phyloP scores from a whole-genome alignment of 257 asterid species.

The Nicotiana attenuata region DNA sequence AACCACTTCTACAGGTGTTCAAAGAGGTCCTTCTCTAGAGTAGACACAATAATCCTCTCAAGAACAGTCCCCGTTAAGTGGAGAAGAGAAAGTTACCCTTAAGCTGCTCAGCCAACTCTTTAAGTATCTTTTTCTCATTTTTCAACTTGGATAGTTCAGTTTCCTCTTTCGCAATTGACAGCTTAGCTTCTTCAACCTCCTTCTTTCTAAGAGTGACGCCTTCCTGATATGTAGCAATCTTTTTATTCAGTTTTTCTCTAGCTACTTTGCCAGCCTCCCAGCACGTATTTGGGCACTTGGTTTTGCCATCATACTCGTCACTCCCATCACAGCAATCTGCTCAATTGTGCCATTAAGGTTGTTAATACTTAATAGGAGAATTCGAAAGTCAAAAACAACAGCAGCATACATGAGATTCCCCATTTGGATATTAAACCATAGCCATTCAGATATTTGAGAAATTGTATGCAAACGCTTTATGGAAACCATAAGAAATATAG shows the following conservation, averaged over 20 bases:
- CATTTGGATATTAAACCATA: not conserved
- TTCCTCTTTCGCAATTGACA: constrained; percentile 60
- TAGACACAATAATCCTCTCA: not conserved
- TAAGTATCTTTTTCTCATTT: constrained; percentile 71
- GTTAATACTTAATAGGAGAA: constrained; percentile 2
- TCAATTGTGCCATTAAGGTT: constrained; percentile 16
- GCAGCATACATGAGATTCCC: not conserved
- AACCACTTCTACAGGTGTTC: not conserved
- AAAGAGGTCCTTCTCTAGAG: not conserved
- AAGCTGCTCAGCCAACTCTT: constrained; percentile 69
- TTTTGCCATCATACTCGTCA: constrained; percentile 84
- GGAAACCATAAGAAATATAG: not conserved
- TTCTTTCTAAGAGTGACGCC: constrained; percentile 61
- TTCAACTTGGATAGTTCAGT: constrained; percentile 67
- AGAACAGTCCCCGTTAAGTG: not conserved
- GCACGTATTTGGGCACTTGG: constrained; percentile 77
- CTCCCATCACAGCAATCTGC: constrained; percentile 99
- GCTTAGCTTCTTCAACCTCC: constrained; percentile 67
- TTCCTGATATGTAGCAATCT: constrained; percentile 65
- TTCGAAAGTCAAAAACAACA: not conserved
- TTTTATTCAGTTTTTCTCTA: constrained; percentile 77
- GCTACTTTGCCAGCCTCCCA: constrained; percentile 97
- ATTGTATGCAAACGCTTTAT: not conserved
- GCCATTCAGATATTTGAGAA: too few species aligned
- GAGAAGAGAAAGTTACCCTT: constrained; percentile 47